Conservation (phyloP, 768 basidiomycete genomes). For the Panaeolus cyanescens region DNA sequence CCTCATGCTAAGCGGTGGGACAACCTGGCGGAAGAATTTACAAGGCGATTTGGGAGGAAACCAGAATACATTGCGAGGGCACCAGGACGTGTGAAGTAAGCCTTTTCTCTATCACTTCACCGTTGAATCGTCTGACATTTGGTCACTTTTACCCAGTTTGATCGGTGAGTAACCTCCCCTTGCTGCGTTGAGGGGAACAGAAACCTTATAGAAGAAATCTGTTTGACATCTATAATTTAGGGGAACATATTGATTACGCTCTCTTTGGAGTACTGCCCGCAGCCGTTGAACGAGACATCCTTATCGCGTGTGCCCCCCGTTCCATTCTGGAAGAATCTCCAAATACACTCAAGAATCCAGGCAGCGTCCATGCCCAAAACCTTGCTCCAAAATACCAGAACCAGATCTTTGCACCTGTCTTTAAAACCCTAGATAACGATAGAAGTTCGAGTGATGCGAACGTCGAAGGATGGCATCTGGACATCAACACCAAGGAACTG, state of each 20-base stretch:
- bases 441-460: constrained; percentile 40
- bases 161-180: constrained; percentile 40
- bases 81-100: constrained; percentile 81
- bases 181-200: background rate
- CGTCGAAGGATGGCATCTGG: constrained; percentile 67
- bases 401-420: constrained; percentile 58
- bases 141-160: constrained; percentile 27
- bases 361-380: constrained; percentile 66
- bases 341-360: constrained; percentile 34
- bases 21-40: constrained; percentile 61
- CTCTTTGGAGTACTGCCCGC: constrained; percentile 83
- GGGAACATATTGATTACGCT: constrained; percentile 85
- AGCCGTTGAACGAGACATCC: constrained; percentile 83
- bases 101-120: constrained; percentile 10
- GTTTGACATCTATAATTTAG: constrained; percentile 32
- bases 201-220: background rate
- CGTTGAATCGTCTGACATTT: background rate
- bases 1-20: constrained; percentile 65
- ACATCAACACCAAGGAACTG: constrained; percentile 68
- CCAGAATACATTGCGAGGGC: constrained; percentile 75
- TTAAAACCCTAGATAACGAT: constrained; percentile 27
- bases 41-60: constrained; percentile 60
- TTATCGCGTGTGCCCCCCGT: constrained; percentile 71
- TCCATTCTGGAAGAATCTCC: constrained; percentile 15
- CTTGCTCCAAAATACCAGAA: constrained; percentile 58